These are phyloP conservation scores for Leavenworthia alabamica DNA, from an alignment of 345 rosid species.

Conservation along the genomic window DNA sequence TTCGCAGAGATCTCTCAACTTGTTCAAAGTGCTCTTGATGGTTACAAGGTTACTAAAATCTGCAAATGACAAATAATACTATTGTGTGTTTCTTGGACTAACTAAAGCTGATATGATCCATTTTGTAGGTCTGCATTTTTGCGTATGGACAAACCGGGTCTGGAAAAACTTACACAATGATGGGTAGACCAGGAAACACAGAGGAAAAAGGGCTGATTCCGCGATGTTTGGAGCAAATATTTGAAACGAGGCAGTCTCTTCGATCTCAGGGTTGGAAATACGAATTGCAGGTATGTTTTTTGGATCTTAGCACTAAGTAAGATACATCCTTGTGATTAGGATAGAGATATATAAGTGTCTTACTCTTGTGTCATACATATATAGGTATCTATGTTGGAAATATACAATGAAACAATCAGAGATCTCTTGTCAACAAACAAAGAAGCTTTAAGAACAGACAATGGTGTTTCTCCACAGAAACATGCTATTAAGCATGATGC, in stretches of 20 bases:
- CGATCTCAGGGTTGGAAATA: constrained; percentile 89
- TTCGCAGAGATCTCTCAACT: constrained; percentile 93
- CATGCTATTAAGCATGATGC: constrained; percentile 73
- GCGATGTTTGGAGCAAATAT: constrained; percentile 82
- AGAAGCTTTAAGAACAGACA: constrained; percentile 50
- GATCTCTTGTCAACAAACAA: constrained; percentile 68
- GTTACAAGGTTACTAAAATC: constrained; percentile 66
- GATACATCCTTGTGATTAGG: background rate
- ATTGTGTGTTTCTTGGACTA: background rate
- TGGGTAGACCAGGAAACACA: constrained; percentile 77
- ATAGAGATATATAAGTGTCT: background rate
- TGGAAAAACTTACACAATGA: constrained; percentile 94
- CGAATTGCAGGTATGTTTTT: constrained; percentile 81
- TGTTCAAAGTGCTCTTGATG: constrained; percentile 98
- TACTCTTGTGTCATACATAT: constrained; percentile 14
- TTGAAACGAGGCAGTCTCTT: constrained; percentile 84
- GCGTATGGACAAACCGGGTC: constrained; percentile 99
- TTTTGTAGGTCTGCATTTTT: constrained; percentile 79
- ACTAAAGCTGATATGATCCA: constrained; percentile 1
- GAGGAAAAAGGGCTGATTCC: constrained; percentile 84
- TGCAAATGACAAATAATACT: background rate
- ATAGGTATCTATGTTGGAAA: constrained; percentile 96
- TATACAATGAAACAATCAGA: constrained; percentile 85
- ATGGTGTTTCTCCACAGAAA: constrained; percentile 47
- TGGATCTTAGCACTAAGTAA: background rate